phyloP scores from a whole-genome alignment of 2,329 filamentous ascomycete species.

The Colletotrichum tropicale region DNA sequence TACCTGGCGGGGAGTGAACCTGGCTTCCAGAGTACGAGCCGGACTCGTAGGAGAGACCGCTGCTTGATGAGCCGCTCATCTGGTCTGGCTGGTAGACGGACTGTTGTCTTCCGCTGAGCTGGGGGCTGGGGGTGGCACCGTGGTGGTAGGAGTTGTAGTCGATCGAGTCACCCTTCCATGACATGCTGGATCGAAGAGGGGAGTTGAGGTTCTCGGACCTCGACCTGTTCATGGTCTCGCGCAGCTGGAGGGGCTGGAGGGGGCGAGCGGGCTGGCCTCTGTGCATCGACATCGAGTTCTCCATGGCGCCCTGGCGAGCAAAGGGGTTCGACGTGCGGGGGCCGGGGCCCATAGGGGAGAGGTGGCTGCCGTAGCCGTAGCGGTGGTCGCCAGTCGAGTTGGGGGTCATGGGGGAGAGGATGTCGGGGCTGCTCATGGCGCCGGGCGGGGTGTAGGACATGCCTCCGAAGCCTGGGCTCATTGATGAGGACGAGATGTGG shows the following conservation, averaged over 20 bases:
- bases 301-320: constrained; percentile 51
- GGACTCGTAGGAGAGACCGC: constrained; percentile 53
- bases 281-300: constrained; percentile 43
- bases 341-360: constrained; percentile 52
- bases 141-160: constrained; percentile 61
- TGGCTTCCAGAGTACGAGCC: constrained; percentile 53
- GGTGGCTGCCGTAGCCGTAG: constrained; percentile 55
- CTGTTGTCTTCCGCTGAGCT: constrained; percentile 49
- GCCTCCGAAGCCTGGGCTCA: constrained; percentile 70
- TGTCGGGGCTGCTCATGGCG: constrained; percentile 55
- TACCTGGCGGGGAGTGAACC: constrained; percentile 53
- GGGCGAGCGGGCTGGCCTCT: constrained; percentile 51
- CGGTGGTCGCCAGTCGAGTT: constrained; percentile 45
- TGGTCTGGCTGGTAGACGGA: constrained; percentile 57
- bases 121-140: constrained; percentile 48
- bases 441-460: constrained; percentile 66
- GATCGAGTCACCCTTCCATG: constrained; percentile 66
- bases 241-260: constrained; percentile 62
- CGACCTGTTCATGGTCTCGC: constrained; percentile 61
- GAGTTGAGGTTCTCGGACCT: constrained; percentile 64
- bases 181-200: constrained; percentile 63
- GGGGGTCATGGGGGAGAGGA: constrained; percentile 61
- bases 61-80: constrained; percentile 43
- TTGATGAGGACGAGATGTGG: constrained; percentile 68
- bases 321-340: constrained; percentile 58